Evolutionary conservation across 2,329 filamentous ascomycete genomes (phyloP).

Genomic region (Bipolaris cookei): DNA sequence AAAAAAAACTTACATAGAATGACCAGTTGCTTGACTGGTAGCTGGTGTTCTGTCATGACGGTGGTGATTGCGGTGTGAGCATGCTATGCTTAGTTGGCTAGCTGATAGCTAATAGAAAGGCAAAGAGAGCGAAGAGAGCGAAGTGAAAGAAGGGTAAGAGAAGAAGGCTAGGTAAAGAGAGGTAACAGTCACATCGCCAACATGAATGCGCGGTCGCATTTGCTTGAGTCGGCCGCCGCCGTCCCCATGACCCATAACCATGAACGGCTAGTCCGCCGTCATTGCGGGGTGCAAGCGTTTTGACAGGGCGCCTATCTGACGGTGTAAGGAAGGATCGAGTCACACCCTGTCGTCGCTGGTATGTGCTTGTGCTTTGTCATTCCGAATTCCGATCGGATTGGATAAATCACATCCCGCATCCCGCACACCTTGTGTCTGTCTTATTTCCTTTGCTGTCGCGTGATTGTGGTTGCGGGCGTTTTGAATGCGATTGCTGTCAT

Average conservation of each 20-base stretch:
- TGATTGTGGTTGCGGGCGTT: not conserved
- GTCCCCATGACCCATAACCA: conserved; percentile 9
- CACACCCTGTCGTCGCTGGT: not conserved
- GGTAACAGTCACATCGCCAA: conserved; percentile 5
- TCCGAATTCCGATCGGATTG: conserved; percentile 10
- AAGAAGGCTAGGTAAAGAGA: not conserved
- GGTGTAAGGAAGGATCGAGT: not conserved
- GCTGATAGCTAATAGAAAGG: not conserved
- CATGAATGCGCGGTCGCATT: conserved; percentile 8
- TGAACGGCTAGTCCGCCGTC: conserved; percentile 13
- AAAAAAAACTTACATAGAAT: conserved; percentile 43
- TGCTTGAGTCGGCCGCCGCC: conserved; percentile 12
- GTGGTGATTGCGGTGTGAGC: conserved; percentile 12
- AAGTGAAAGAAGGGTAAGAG: not conserved
- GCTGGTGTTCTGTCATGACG: conserved; percentile 47
- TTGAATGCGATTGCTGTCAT: not conserved
- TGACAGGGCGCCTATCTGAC: conserved; percentile 1
- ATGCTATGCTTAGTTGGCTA: conserved; percentile 10
- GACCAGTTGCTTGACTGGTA: conserved; percentile 50
- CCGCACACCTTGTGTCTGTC: not conserved
- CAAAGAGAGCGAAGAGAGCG: not conserved
- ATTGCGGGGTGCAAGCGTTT: not conserved
- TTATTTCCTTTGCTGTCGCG: not conserved
- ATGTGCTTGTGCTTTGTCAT: not conserved
- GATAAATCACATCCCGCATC: no score